Evolutionary conservation across 306 rosid genomes (phyloP).

Genomic region (Herpetospermum pedunculosum): DNA sequence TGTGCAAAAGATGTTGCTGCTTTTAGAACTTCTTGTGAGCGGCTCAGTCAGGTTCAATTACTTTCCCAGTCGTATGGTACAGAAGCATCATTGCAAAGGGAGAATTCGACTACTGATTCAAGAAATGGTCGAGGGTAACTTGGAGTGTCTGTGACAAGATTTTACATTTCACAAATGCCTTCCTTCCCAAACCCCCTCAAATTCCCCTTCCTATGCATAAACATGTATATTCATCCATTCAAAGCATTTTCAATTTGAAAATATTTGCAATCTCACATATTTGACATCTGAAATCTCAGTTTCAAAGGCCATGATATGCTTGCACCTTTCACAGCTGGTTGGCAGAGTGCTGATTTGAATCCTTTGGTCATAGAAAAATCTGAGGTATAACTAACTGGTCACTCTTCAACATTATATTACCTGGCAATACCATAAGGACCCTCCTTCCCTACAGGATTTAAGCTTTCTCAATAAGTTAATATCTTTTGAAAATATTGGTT

Average conservation of each 20-base stretch:
- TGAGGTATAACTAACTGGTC: conserved; percentile 28
- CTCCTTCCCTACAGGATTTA: neutral
- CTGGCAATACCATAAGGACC: neutral
- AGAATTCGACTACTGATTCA: conserved; percentile 23
- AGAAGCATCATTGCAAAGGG: conserved; percentile 38
- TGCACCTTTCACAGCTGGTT: conserved; percentile 96
- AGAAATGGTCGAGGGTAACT: conserved; percentile 35
- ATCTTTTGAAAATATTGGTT: neutral
- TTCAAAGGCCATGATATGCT: conserved; percentile 83
- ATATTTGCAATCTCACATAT: neutral
- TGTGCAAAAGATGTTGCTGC: conserved; percentile 34
- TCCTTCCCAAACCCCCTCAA: neutral
- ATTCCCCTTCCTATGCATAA: neutral
- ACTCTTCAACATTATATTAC: neutral
- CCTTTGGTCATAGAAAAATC: conserved; percentile 79
- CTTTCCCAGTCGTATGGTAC: conserved; percentile 38
- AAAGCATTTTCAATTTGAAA: neutral
- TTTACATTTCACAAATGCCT: neutral
- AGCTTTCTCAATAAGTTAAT: neutral
- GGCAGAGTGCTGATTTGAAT: conserved; percentile 45
- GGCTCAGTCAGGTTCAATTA: conserved; percentile 22
- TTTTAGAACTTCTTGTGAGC: conserved; percentile 30
- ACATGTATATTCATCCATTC: neutral
- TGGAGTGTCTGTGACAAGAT: conserved; percentile 1
- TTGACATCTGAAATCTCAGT: conserved; percentile 28